Conservation (phyloP, 2,329 filamentous ascomycete species). For the Verticillium nonalfalfae region DNA sequence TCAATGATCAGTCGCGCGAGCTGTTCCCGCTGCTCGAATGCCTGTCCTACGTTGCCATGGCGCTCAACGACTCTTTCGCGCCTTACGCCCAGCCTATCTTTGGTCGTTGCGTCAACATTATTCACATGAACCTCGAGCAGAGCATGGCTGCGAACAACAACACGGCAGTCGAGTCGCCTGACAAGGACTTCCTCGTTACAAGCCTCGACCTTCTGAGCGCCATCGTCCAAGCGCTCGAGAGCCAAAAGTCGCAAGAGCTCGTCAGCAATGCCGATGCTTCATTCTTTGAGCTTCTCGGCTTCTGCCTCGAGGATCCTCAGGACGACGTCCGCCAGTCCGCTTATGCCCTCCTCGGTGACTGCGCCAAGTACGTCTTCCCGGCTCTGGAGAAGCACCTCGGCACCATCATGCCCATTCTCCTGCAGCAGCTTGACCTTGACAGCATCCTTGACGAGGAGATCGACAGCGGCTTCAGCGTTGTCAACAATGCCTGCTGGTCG, state of each 20-base stretch:
- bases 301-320: conserved; percentile 86
- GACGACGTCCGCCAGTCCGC: conserved; percentile 95
- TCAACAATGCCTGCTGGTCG: conserved; percentile 99
- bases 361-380: conserved; percentile 83
- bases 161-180: conserved; percentile 65
- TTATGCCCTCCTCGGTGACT: conserved; percentile 91
- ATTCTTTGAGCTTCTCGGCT: conserved; percentile 84
- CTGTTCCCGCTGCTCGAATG: conserved; percentile 95
- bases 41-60: conserved; percentile 86
- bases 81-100: conserved; percentile 87
- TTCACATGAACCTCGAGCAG: conserved; percentile 85
- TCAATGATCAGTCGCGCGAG: conserved; percentile 84
- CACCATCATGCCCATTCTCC: conserved; percentile 71
- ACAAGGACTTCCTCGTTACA: conserved; percentile 96
- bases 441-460: conserved; percentile 71
- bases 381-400: conserved; percentile 70
- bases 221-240: conserved; percentile 82
- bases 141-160: conserved; percentile 65
- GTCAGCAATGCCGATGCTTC: conserved; percentile 69
- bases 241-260: conserved; percentile 66
- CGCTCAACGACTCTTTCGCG: conserved; percentile 74
- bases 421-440: conserved; percentile 82
- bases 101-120: conserved; percentile 79
- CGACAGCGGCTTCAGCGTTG: conserved; percentile 80
- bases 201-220: conserved; percentile 89